Base-by-base conservation (phyloP, 441 rosid genomes). In the California macrophylla region DNA sequence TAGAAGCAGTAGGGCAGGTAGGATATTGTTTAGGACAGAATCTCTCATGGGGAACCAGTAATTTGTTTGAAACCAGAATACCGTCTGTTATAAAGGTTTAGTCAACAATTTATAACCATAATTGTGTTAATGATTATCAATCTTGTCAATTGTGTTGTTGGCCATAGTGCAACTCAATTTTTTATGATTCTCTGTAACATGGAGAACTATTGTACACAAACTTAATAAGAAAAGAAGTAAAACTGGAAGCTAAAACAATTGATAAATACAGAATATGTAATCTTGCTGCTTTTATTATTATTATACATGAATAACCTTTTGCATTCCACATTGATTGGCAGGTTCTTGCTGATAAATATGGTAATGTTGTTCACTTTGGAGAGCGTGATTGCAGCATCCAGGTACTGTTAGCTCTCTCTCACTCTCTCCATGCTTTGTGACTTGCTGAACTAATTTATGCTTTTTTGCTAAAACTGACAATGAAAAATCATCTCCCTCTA, bases 341-440 rank as follows among this genome's bases (percentile, higher is more conserved):
- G 96, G 95, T 91, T 78, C 93, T 91, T 72, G 92, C 98, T 18
- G 98, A 93, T 85, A 89, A 93, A 78, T 83, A 79, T 75, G 97
- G 98, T 61, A 91, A 93, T 74, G 98, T 91, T 76, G 94, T 93
- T 77, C 98, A 93, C 81, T 93, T 88, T 73, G 97, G 98, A 72
- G 98, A 93, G 85, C 96, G 98, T 70, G 98, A 93, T 85, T 93
- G 98, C 85, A 93, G 97, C 80, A 93, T 93, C 76, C 98, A 93
- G 96, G 98, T 93, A 85, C 52, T 67, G 20, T 72, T 63, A 56
- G 50, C 28, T 8, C 29, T 71, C 45, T 45, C 60, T 71, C 24
- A 34, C 30, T 36, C 15, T 8, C 21, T 6, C 7, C 21, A 66
- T 34, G 47, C 15, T 7, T 8, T 10, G 15, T n/a, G 6, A 45